These are phyloP conservation scores for Dissophora globulifera DNA, from an alignment of 192 early-diverging fungal species.

Conservation along the genomic window DNA sequence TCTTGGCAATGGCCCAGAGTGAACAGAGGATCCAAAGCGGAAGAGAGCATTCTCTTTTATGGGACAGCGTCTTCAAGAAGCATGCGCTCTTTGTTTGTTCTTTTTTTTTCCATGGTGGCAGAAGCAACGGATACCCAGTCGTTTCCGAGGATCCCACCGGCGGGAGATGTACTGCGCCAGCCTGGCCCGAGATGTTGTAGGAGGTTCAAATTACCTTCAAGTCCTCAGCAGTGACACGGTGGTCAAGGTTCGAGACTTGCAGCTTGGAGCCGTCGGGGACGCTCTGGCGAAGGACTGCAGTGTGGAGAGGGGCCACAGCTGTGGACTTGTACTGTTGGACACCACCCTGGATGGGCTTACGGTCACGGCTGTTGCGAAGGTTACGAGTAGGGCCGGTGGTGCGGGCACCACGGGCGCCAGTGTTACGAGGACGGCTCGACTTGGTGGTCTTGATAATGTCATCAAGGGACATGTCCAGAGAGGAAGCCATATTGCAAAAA, in stretches of 20 bases:
- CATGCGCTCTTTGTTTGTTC: no score
- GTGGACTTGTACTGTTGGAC: constrained; percentile 36
- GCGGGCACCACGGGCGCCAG: constrained; percentile 15
- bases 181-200: no score
- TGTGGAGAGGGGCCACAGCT: constrained; percentile 35
- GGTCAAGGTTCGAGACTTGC: constrained; percentile 66
- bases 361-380: constrained; percentile 42
- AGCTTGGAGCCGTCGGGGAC: constrained; percentile 61
- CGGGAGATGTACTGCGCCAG: no score
- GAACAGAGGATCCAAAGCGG: no score
- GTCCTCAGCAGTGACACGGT: constrained; percentile 64
- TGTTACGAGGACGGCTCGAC: constrained; percentile 28
- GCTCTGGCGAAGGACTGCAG: constrained; percentile 41
- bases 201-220: constrained; percentile 64
- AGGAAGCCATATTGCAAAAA: constrained; percentile 17
- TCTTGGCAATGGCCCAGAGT: background rate
- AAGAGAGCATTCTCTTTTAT: background rate
- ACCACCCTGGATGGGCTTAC: constrained; percentile 28
- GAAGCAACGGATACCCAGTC: background rate
- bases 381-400: constrained; percentile 42
- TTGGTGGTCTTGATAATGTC: constrained; percentile 58
- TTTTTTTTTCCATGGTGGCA: no score
- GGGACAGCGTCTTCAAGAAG: no score
- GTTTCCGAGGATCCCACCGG: no score
- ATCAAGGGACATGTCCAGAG: constrained; percentile 60